Conservation (phyloP, 106 monocot genomes). For the Iris macrosiphon region DNA sequence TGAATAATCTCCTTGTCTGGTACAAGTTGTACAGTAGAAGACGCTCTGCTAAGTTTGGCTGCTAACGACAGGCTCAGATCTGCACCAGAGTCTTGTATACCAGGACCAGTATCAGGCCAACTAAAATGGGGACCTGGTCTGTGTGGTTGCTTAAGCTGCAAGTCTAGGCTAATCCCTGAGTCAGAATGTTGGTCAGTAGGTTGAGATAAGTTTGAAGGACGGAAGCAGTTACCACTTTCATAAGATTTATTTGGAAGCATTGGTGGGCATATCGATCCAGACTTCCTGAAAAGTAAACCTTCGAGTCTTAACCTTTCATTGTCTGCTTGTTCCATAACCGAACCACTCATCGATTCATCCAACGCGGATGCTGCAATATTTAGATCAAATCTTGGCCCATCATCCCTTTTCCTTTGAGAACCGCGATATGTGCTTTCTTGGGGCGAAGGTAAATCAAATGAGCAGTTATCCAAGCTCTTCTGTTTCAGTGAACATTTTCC, state of each 20-base stretch:
- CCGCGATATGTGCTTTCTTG: too few relatives aligned
- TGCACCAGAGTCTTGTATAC: neutral
- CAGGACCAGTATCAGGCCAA: neutral
- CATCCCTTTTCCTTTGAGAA: too few relatives aligned
- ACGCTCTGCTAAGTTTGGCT: too few relatives aligned
- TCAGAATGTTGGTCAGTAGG: neutral
- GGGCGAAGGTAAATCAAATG: too few relatives aligned
- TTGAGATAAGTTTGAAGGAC: too few relatives aligned
- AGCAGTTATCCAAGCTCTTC: too few relatives aligned
- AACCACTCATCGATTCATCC: neutral
- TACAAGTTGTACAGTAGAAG: too few relatives aligned
- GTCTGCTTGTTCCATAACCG: neutral
- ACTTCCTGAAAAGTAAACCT: too few relatives aligned
- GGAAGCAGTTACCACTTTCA: too few relatives aligned
- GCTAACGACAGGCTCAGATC: neutral
- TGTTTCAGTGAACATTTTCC: too few relatives aligned
- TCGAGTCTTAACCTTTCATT: neutral
- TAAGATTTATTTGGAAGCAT: too few relatives aligned
- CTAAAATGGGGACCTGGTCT: neutral
- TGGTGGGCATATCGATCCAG: too few relatives aligned
- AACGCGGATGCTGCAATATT: constrained; percentile 6
- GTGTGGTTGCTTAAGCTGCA: constrained; percentile 1
- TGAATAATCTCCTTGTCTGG: neutral
- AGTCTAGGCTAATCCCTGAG: neutral
- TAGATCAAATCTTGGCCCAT: constrained; percentile 18